A percentile compares a stretch with the other conserved stretches of the same genome.
Evolutionary conservation across 768 basidiomycete genomes (phyloP).

Genomic region (Suillus spraguei): DNA sequence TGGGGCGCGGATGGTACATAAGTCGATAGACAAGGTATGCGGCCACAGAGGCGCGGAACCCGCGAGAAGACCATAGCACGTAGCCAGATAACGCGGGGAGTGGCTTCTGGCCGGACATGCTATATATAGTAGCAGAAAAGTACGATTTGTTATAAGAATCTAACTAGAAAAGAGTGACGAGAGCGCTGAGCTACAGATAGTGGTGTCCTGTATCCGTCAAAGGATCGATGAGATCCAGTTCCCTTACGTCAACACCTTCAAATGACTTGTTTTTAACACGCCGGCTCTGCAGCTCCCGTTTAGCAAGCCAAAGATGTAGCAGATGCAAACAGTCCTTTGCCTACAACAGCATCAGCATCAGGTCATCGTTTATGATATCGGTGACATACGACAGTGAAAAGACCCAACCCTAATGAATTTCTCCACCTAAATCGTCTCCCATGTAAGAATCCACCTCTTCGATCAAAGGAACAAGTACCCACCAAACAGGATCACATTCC

Average conservation of each 20-base stretch:
- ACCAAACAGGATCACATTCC: conserved; percentile 77
- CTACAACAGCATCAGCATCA: conserved; percentile 32
- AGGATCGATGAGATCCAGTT: conserved; percentile 64
- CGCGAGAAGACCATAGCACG: too few relatives aligned
- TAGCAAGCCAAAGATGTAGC: conserved; percentile 67
- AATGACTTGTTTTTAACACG: conserved; percentile 72
- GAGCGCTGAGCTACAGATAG: conserved; percentile 2
- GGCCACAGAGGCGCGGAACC: too few relatives aligned
- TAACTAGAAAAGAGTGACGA: background rate
- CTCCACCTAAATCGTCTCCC: conserved; percentile 51
- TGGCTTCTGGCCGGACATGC: background rate
- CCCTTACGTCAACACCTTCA: conserved; percentile 65
- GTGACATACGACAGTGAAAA: conserved; percentile 62
- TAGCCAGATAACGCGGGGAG: too few relatives aligned
- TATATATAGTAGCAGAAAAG: too few relatives aligned
- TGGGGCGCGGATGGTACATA: too few relatives aligned
- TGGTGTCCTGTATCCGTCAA: conserved; percentile 17
- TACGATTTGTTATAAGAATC: background rate
- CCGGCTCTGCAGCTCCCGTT: conserved; percentile 71
- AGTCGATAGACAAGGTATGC: too few relatives aligned
- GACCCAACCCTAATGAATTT: conserved; percentile 66
- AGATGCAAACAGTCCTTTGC: conserved; percentile 70
- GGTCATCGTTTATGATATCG: background rate
- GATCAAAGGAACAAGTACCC: conserved; percentile 9
- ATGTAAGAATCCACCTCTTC: background rate